phyloP scores from a whole-genome alignment of 257 asterid species.

The Voacanga thouarsii region DNA sequence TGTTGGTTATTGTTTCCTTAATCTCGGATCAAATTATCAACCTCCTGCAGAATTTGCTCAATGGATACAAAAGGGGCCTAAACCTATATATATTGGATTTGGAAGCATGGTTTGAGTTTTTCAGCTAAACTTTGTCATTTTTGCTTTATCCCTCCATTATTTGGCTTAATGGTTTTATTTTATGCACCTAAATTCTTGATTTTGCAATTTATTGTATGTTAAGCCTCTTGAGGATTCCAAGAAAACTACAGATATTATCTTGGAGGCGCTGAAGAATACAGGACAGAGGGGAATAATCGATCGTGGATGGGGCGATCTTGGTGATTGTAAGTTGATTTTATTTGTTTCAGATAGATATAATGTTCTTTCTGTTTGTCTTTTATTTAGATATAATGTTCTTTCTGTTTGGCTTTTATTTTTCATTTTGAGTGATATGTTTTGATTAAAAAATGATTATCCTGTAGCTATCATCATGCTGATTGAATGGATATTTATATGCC shows the following conservation, averaged over 20 bases:
- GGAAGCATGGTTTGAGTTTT: constrained; percentile 92
- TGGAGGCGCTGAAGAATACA: constrained; percentile 80
- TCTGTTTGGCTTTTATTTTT: not conserved
- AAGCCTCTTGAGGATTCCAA: constrained; percentile 92
- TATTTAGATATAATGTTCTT: constrained; percentile 3
- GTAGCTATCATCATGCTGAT: not conserved
- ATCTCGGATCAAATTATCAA: constrained; percentile 67
- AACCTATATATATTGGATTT: constrained; percentile 88
- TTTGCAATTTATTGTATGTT: constrained; percentile 15
- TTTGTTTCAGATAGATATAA: not conserved
- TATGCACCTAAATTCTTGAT: not conserved
- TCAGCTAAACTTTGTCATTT: not conserved
- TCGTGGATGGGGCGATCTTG: constrained; percentile 99
- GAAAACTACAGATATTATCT: constrained; percentile 63
- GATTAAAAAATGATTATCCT: not conserved
- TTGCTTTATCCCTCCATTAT: not conserved
- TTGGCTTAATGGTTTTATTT: not conserved
- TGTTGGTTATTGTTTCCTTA: constrained; percentile 86
- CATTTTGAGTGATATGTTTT: not conserved
- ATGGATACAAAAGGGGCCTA: constrained; percentile 80
- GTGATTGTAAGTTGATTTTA: constrained; percentile 59
- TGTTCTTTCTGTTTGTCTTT: constrained; percentile 10
- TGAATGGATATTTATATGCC: not conserved
- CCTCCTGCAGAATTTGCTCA: constrained; percentile 65
- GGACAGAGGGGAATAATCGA: constrained; percentile 97